A percentile compares a stretch with the other conserved stretches of the same genome.
phyloP scores from a whole-genome alignment of 23 red algal genomes.

The Agarophyton chilense region DNA sequence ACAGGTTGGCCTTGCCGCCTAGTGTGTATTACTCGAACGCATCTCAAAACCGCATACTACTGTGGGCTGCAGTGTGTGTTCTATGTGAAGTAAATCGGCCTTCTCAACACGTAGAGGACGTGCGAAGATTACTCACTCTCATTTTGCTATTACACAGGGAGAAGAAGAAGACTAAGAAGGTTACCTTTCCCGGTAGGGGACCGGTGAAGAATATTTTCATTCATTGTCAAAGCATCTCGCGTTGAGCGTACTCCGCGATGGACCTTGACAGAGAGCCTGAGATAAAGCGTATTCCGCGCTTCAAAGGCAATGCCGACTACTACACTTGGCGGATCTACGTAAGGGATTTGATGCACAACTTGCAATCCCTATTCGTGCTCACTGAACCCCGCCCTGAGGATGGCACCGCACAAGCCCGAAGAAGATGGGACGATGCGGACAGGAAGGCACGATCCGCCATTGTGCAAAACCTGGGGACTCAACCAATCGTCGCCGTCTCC shows the following conservation, averaged over 20 bases:
- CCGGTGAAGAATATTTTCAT: neutral
- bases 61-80: no score
- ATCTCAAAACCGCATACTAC: no score
- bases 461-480: neutral
- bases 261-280: neutral
- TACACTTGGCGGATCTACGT: neutral
- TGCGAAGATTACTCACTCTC: no score
- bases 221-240: neutral
- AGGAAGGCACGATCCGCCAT: conserved; percentile 3
- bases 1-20: no score
- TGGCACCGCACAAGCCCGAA: neutral
- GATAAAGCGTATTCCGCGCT: neutral
- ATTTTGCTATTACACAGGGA: no score
- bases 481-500: neutral
- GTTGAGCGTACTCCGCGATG: conserved; percentile 13
- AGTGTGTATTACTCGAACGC: no score
- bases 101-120: no score
- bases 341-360: neutral
- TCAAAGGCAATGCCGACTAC: conserved; percentile 2
- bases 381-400: neutral
- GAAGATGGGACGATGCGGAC: neutral
- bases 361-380: neutral
- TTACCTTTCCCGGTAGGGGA: neutral
- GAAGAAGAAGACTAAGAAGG: no score
- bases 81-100: no score